These are phyloP conservation scores for Cucumis cinereus DNA, from an alignment of 306 rosid genomes.

Conservation along the genomic window DNA sequence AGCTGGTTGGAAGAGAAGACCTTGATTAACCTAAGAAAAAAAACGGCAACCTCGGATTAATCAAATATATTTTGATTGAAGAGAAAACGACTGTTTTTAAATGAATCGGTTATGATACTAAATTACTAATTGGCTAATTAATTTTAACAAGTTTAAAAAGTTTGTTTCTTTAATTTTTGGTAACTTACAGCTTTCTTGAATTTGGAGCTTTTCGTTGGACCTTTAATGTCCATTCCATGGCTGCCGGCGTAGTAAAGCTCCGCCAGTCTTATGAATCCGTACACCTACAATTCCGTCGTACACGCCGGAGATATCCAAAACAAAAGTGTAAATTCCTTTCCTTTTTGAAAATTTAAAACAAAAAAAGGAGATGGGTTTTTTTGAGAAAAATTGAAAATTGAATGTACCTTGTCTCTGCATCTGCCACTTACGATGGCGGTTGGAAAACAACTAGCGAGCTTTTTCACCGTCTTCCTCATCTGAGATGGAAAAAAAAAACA, in stretches of 20 bases:
- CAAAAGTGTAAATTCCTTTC: neutral
- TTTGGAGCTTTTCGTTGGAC: conserved; percentile 68
- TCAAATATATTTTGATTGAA: neutral
- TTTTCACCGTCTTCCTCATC: conserved; percentile 85
- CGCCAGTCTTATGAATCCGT: conserved; percentile 58
- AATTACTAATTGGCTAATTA: neutral
- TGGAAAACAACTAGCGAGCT: conserved; percentile 68
- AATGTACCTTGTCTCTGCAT: conserved; percentile 75
- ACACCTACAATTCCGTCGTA: conserved; percentile 32
- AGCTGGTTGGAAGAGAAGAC: conserved; percentile 62
- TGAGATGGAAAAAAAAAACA: conserved; percentile 10
- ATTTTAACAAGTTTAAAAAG: too few species aligned
- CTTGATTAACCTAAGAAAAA: conserved; percentile 35
- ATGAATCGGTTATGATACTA: neutral
- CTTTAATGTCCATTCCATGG: conserved; percentile 98
- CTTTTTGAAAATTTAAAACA: too few species aligned
- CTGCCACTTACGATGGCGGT: conserved; percentile 92
- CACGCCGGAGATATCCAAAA: neutral
- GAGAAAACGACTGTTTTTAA: neutral
- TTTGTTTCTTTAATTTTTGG: too few species aligned
- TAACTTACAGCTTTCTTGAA: conserved; percentile 47
- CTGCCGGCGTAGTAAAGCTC: conserved; percentile 97
- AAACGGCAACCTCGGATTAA: neutral
- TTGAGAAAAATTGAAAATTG: too few species aligned
- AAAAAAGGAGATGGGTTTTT: neutral